These are phyloP conservation scores for Cydonia oblonga DNA, from an alignment of 331 rosid genomes.

Conservation along the genomic window DNA sequence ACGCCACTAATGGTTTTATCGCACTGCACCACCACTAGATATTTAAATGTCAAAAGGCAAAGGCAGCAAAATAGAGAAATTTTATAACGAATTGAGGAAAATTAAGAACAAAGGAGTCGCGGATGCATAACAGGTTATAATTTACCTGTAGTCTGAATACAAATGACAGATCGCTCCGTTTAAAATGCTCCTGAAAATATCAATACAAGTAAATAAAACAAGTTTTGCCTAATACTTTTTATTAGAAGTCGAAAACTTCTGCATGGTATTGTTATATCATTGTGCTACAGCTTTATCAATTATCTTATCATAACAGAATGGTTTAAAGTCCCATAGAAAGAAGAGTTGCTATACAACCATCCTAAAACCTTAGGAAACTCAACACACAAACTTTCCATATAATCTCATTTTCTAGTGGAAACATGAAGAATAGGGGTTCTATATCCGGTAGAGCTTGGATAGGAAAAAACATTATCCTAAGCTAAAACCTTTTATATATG, in stretches of 20 bases:
- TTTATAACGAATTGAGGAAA: not conserved
- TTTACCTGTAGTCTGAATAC: constrained; percentile 92
- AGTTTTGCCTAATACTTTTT: too few species aligned
- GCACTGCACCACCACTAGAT: not conserved
- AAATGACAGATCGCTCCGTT: constrained; percentile 82
- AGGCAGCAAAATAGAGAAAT: not conserved
- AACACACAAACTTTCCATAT: not conserved
- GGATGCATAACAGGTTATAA: constrained; percentile 2
- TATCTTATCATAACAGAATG: not conserved
- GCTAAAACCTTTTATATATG: too few species aligned
- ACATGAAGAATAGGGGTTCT: not conserved
- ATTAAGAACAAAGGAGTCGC: not conserved
- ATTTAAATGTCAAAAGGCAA: too few species aligned
- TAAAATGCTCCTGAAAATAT: constrained; percentile 80
- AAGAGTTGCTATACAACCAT: not conserved
- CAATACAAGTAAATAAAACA: too few species aligned
- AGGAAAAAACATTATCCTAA: too few species aligned
- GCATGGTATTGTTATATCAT: too few species aligned
- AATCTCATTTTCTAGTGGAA: not conserved
- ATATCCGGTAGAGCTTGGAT: too few species aligned
- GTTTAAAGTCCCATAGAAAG: not conserved
- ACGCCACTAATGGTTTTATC: not conserved
- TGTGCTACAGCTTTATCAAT: not conserved
- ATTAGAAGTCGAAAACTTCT: too few species aligned
- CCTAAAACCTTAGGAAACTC: not conserved